phyloP scores from a whole-genome alignment of 768 basidiomycete species.

The Leccinum disarticulatum region DNA sequence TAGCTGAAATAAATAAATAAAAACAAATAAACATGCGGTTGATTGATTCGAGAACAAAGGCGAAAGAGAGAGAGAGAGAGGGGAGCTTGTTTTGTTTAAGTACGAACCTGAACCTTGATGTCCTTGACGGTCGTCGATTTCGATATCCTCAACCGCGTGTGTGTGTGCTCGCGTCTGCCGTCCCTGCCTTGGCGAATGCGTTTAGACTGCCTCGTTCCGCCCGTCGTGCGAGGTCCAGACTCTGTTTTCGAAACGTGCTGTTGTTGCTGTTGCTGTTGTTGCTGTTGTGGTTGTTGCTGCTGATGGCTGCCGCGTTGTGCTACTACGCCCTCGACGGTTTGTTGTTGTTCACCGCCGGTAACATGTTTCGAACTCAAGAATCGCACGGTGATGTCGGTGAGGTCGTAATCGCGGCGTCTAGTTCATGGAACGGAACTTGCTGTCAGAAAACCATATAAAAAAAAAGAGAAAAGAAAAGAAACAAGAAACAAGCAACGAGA shows the following conservation, averaged over 20 bases:
- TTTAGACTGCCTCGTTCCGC: constrained; percentile 63
- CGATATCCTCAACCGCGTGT: constrained; percentile 52
- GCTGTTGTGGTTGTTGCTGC: neutral
- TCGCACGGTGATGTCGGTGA: constrained; percentile 62
- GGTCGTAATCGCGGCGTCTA: constrained; percentile 48
- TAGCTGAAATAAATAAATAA: constrained; percentile 40
- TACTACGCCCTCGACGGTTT: constrained; percentile 14
- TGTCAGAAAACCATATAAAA: constrained; percentile 10
- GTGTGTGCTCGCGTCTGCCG: constrained; percentile 44
- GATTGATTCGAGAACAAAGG: neutral
- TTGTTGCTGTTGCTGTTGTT: neutral
- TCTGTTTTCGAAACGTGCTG: constrained; percentile 27
- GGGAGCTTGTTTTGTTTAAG: neutral
- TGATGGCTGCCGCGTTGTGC: constrained; percentile 26
- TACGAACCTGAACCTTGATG: constrained; percentile 67
- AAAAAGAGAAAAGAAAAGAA: neutral
- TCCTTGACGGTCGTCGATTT: constrained; percentile 76
- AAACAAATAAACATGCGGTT: neutral
- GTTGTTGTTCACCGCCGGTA: constrained; percentile 22
- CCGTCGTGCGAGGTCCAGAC: constrained; percentile 37
- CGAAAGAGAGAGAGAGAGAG: too few relatives aligned
- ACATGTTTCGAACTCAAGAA: constrained; percentile 37
- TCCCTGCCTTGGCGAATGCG: constrained; percentile 62
- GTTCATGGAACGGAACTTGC: constrained; percentile 18
- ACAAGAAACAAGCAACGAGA: neutral